These are phyloP conservation scores for Arabis alpina DNA, from an alignment of 345 rosid species.

Conservation along the genomic window DNA sequence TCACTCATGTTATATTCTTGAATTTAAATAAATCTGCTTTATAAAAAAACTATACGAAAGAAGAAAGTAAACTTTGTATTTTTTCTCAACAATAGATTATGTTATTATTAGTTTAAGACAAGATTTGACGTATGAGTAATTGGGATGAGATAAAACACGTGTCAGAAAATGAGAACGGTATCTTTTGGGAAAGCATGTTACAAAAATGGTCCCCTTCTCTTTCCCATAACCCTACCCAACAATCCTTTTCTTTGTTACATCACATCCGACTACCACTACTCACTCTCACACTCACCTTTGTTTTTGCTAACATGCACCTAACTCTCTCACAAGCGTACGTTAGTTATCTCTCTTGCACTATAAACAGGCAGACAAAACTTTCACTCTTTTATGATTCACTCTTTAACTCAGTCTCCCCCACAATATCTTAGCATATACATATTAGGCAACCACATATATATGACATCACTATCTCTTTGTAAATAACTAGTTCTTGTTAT, in stretches of 20 bases:
- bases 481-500: too few species aligned
- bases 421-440: conserved; percentile 5
- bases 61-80: too few species aligned
- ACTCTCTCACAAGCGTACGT: conserved; percentile 2
- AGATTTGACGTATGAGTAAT: conserved; percentile 40
- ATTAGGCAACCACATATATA: conserved; percentile 25
- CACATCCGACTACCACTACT: conserved; percentile 48
- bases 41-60: too few species aligned
- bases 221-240: conserved; percentile 23
- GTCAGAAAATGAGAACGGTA: conserved; percentile 31
- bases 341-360: conserved; percentile 7
- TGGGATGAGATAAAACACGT: conserved; percentile 29
- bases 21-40: too few species aligned
- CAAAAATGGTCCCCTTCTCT: conserved; percentile 34
- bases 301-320: conserved; percentile 29
- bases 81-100: background rate
- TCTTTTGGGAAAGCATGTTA: conserved; percentile 35
- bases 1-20: too few species aligned
- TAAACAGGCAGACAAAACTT: conserved; percentile 41
- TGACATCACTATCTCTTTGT: conserved; percentile 17
- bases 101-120: background rate
- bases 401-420: conserved; percentile 7
- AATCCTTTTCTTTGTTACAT: conserved; percentile 39
- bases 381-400: conserved; percentile 38
- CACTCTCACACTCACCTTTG: conserved; percentile 6